A percentile compares a stretch with the other conserved stretches of the same genome.
These are phyloP conservation scores for Ogataea saltuana DNA, from an alignment of 805 yeast species.

Conservation along the genomic window DNA sequence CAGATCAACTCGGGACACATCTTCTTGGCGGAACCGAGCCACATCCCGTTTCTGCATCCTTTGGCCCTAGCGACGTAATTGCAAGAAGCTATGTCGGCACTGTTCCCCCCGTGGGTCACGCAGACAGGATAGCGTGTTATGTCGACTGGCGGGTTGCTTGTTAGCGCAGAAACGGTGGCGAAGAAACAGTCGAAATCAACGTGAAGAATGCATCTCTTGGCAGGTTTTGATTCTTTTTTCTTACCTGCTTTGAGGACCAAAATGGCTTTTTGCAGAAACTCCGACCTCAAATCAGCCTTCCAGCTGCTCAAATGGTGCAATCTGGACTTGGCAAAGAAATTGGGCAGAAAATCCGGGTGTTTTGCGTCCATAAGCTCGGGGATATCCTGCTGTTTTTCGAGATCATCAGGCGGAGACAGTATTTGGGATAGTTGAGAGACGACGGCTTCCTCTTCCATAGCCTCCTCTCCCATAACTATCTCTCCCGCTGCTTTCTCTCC, in stretches of 20 bases:
- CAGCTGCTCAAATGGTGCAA: constrained; percentile 86
- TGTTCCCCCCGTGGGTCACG: constrained; percentile 60
- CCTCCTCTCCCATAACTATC: not conserved
- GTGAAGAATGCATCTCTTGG: constrained; percentile 54
- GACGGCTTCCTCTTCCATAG: constrained; percentile 6
- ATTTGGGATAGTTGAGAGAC: constrained; percentile 15
- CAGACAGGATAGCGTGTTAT: constrained; percentile 53
- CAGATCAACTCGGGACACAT: constrained; percentile 63
- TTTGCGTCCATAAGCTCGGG: constrained; percentile 52
- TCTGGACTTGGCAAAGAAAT: constrained; percentile 78
- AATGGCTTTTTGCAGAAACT: constrained; percentile 54
- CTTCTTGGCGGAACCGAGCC: constrained; percentile 67
- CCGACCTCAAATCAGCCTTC: constrained; percentile 71
- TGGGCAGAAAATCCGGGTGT: constrained; percentile 71
- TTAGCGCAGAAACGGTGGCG: constrained; percentile 76
- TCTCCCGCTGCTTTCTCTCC: not conserved
- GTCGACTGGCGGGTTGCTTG: constrained; percentile 50
- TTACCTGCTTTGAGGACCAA: constrained; percentile 19
- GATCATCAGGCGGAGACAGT: constrained; percentile 15
- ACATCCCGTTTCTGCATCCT: constrained; percentile 89
- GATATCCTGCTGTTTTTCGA: constrained; percentile 6
- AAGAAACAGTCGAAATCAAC: constrained; percentile 94
- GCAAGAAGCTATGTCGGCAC: constrained; percentile 88
- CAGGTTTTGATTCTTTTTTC: not conserved
- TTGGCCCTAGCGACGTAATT: constrained; percentile 80